phyloP scores from a whole-genome alignment of 208 protist species.

The Leptomonas seymouri region DNA sequence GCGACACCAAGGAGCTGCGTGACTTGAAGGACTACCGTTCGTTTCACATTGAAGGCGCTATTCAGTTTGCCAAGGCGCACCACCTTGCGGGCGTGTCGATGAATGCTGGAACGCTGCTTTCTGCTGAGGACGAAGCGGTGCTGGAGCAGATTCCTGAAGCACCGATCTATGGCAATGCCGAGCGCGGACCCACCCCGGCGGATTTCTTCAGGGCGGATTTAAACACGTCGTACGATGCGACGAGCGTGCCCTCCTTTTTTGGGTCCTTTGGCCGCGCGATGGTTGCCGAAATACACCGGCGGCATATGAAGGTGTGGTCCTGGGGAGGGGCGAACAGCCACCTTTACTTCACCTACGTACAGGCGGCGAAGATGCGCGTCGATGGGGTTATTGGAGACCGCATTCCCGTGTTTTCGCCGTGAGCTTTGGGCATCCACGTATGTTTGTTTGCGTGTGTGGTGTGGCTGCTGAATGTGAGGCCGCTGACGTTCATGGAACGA shows the following conservation, averaged over 20 bases:
- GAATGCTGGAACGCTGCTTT: constrained; percentile 53
- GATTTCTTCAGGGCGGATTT: constrained; percentile 31
- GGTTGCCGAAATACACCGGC: constrained; percentile 50
- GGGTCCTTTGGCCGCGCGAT: constrained; percentile 45
- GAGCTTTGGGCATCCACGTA: background rate
- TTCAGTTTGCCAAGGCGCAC: constrained; percentile 73
- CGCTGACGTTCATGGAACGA: background rate
- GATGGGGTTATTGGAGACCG: constrained; percentile 81
- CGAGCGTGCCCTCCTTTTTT: constrained; percentile 34
- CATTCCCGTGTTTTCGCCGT: constrained; percentile 42
- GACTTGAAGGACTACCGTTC: constrained; percentile 87
- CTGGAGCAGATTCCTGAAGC: constrained; percentile 22
- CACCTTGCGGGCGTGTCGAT: constrained; percentile 79
- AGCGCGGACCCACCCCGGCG: constrained; percentile 20
- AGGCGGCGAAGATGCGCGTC: constrained; percentile 55
- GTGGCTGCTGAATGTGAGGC: too few species aligned
- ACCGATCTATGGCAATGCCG: constrained; percentile 18
- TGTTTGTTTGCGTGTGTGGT: too few species aligned
- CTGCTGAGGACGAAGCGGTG: constrained; percentile 23
- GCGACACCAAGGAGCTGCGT: constrained; percentile 61
- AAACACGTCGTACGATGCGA: constrained; percentile 24
- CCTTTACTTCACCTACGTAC: constrained; percentile 55
- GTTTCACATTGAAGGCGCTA: constrained; percentile 67
- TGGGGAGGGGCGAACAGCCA: constrained; percentile 74
- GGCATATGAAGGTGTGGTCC: constrained; percentile 67